A percentile compares a stretch with the other conserved stretches of the same genome.
These are phyloP conservation scores for Sporothrix mexicana DNA, from an alignment of 2,329 filamentous ascomycete genomes.

Conservation along the genomic window DNA sequence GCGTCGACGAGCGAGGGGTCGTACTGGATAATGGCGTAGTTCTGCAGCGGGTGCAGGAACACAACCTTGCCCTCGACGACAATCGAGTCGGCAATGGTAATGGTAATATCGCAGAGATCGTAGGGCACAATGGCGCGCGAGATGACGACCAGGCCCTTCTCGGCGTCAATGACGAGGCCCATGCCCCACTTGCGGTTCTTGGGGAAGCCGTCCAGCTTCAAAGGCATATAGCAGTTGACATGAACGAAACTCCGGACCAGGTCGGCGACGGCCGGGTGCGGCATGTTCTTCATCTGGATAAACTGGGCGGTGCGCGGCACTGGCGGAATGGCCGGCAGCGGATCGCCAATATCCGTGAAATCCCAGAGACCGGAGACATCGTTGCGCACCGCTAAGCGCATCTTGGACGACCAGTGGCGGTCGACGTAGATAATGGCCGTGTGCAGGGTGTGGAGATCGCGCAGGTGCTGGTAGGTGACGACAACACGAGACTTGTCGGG, in stretches of 20 bases:
- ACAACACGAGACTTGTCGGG: slow-evolving; percentile 84
- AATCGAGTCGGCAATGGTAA: slow-evolving; percentile 96
- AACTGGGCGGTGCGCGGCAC: slow-evolving; percentile 83
- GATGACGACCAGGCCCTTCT: slow-evolving; percentile 92
- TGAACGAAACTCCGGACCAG: slow-evolving; percentile 94
- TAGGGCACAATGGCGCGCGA: slow-evolving; percentile 94
- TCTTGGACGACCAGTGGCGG: slow-evolving; percentile 93
- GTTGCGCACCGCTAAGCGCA: slow-evolving; percentile 90
- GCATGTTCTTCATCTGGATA: slow-evolving; percentile 87
- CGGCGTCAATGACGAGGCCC: slow-evolving; percentile 95
- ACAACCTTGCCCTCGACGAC: slow-evolving; percentile 93
- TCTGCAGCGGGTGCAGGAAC: slow-evolving; percentile 95
- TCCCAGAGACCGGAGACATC: slow-evolving; percentile 93
- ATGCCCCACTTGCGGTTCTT: slow-evolving; percentile 94
- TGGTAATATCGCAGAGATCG: slow-evolving; percentile 92
- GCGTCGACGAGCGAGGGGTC: slow-evolving; percentile 92
- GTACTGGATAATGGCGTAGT: slow-evolving; percentile 95
- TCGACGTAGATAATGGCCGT: slow-evolving; percentile 93
- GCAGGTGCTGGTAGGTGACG: slow-evolving; percentile 92
- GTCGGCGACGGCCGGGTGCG: slow-evolving; percentile 87
- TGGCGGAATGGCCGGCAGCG: slow-evolving; percentile 75
- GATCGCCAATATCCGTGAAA: slow-evolving; percentile 81
- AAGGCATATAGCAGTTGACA: slow-evolving; percentile 87
- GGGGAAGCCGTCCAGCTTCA: slow-evolving; percentile 98
- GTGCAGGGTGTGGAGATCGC: slow-evolving; percentile 92